A percentile compares a stretch with the other conserved stretches of the same genome.
Evolutionary conservation across 2,329 filamentous ascomycete species (phyloP).

Genomic region (Furcasterigmium furcatum): DNA sequence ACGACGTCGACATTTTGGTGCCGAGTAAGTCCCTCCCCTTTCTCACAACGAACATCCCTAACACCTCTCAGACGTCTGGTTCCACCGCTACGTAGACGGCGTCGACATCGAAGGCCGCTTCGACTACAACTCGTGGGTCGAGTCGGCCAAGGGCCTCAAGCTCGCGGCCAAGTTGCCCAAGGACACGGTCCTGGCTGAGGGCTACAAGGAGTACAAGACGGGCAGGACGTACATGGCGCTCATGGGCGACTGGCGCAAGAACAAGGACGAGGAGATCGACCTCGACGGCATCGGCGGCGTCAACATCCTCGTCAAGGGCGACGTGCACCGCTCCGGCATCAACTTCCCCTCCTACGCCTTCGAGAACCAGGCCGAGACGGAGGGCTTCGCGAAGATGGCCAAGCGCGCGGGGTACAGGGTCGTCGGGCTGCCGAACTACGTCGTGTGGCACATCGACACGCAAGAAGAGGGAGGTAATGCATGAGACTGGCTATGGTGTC

Average conservation of each 20-base stretch:
- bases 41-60: neutral
- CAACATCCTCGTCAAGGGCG: constrained; percentile 95
- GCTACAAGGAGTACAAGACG: constrained; percentile 91
- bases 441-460: constrained; percentile 98
- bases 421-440: constrained; percentile 90
- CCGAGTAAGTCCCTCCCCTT: constrained; percentile 67
- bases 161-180: constrained; percentile 72
- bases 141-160: constrained; percentile 79
- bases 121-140: constrained; percentile 99
- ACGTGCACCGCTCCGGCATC: constrained; percentile 94
- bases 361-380: constrained; percentile 98
- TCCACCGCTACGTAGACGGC: constrained; percentile 80
- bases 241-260: constrained; percentile 88
- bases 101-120: constrained; percentile 94
- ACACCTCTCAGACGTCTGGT: constrained; percentile 77
- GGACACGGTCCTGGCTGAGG: constrained; percentile 84
- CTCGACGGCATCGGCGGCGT: constrained; percentile 96
- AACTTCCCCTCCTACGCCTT: constrained; percentile 97
- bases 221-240: constrained; percentile 84
- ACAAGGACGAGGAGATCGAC: constrained; percentile 89
- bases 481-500: constrained; percentile 27
- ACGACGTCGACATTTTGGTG: constrained; percentile 89
- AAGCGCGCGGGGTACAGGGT: constrained; percentile 93
- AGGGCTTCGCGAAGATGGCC: constrained; percentile 98
- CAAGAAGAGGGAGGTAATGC: constrained; percentile 87